phyloP scores from a whole-genome alignment of 805 yeast genomes.

The Metschnikowia gelsemii region DNA sequence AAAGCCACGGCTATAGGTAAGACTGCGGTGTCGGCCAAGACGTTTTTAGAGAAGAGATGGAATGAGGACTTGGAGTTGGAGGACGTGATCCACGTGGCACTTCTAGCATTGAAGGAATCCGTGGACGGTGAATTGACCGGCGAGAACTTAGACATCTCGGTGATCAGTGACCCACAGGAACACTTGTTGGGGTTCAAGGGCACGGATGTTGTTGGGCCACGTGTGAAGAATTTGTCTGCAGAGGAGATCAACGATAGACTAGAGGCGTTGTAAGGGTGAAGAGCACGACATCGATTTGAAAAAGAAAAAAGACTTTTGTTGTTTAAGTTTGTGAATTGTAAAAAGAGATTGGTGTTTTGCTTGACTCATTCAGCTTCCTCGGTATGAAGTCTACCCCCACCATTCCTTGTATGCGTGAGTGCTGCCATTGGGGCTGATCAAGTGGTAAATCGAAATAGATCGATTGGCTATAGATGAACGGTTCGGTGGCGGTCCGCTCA shows the following conservation, averaged over 20 bases:
- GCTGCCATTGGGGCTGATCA: no score
- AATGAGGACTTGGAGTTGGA: constrained; percentile 94
- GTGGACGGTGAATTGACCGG: constrained; percentile 98
- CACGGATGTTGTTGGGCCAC: constrained; percentile 79
- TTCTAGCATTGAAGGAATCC: constrained; percentile 89
- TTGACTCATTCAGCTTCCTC: no score
- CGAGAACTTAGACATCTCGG: constrained; percentile 88
- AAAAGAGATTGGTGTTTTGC: no score
- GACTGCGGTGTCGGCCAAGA: constrained; percentile 93
- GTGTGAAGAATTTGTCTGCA: constrained; percentile 78
- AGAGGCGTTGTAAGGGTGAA: constrained; percentile 64
- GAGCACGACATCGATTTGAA: neutral
- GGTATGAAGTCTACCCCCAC: no score
- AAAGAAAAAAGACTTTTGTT: neutral
- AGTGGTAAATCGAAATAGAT: no score
- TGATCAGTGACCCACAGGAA: constrained; percentile 81
- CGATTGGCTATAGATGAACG: no score
- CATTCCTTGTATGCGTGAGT: no score
- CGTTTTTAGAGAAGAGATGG: constrained; percentile 97
- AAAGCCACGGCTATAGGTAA: constrained; percentile 99
- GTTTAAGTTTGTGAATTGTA: no score
- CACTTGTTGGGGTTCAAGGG: constrained; percentile 84
- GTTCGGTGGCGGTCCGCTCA: no score
- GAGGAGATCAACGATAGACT: constrained; percentile 96
- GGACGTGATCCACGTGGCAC: constrained; percentile 96